Percentiles rank a stretch among this genome's conserved stretches.
phyloP scores from a whole-genome alignment of 371 early-diverging fungal genomes.

The Mortierella sp. region DNA sequence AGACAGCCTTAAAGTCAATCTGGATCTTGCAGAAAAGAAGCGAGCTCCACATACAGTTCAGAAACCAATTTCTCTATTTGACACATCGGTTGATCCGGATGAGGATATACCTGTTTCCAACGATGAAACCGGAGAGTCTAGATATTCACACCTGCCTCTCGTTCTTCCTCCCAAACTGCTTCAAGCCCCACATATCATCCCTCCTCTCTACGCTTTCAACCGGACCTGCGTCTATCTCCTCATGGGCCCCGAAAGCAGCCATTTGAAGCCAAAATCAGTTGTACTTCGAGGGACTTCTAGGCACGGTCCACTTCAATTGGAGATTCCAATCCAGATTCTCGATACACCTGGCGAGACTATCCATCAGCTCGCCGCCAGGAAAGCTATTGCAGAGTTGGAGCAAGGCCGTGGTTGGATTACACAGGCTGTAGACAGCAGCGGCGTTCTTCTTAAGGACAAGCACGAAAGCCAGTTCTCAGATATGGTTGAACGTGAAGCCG shows the following conservation, averaged over 20 bases:
- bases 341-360: slow-evolving; percentile 35
- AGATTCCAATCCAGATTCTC: slow-evolving; percentile 56
- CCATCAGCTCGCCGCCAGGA: slow-evolving; percentile 63
- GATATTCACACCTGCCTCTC: slow-evolving; percentile 15
- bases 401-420: slow-evolving; percentile 41
- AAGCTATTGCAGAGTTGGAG: slow-evolving; percentile 60
- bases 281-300: slow-evolving; percentile 50
- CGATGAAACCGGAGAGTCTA: slow-evolving; percentile 7
- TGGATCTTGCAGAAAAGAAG: slow-evolving; percentile 17
- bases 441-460: not conserved
- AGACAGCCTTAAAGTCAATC: slow-evolving; percentile 12
- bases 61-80: slow-evolving; percentile 36
- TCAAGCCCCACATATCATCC: slow-evolving; percentile 58
- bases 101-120: slow-evolving; percentile 7
- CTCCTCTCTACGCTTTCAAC: slow-evolving; percentile 57
- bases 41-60: not conserved
- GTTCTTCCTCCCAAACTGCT: slow-evolving; percentile 27
- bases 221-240: slow-evolving; percentile 59
- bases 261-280: slow-evolving; percentile 34
- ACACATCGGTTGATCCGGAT: slow-evolving; percentile 15
- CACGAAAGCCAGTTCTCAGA: slow-evolving; percentile 7
- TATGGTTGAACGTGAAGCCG: slow-evolving; percentile 21
- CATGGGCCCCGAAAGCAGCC: slow-evolving; percentile 34
- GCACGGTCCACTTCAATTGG: slow-evolving; percentile 62
- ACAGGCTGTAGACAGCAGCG: not conserved